Base-by-base conservation (phyloP, 1,139 yeast genomes). In the Sporopachydermia cereana region DNA sequence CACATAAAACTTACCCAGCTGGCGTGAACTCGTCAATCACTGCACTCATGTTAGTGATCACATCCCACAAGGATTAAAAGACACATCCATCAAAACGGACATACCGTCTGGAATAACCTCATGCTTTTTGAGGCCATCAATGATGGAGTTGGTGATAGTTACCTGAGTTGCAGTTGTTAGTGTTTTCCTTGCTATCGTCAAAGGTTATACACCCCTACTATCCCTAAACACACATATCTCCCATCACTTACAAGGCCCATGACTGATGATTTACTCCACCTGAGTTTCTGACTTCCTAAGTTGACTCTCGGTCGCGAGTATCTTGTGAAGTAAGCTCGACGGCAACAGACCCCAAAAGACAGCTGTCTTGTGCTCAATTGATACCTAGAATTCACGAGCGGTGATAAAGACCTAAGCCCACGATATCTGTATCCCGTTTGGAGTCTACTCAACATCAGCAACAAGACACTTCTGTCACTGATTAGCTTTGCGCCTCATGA, bases 61-160 rank as follows among this genome's bases (percentile, higher is more conserved):
- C 43, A 41, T 25, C 18, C 22, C 30, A 16, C 17, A 34, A 21
- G 23, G 16, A 41, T n/a, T n/a, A n/a, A n/a, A n/a, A 43, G 4
- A 18, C 43, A 43, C 29, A 21, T 43, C 34, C 5, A 22, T 22
- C 39, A n/a, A n/a, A 17, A 45, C 27, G 47, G 71, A 77, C 50
- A 72, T 68, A 41, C 77, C 83, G 18, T 79, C 84, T 31, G 86
- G 85, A 43, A 79, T 63, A 44, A 80, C 67, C 53, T 73, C 77
- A 61, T 75, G 78, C 60, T 77, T 77, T 51, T 65, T 61, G 53
- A 75, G 70, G n/a, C 81, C 67, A 50, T 77, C 84, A 53, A 71
- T 74, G 54, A 79, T 71, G 46, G 79, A 76, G 59, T 76, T 76
- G 44, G 81, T 69, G 51, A 79, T 78, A n/a, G 85, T 79, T 51